phyloP scores from a whole-genome alignment of 169 alveolate species.

The Cryptosporidium meleagridis region DNA sequence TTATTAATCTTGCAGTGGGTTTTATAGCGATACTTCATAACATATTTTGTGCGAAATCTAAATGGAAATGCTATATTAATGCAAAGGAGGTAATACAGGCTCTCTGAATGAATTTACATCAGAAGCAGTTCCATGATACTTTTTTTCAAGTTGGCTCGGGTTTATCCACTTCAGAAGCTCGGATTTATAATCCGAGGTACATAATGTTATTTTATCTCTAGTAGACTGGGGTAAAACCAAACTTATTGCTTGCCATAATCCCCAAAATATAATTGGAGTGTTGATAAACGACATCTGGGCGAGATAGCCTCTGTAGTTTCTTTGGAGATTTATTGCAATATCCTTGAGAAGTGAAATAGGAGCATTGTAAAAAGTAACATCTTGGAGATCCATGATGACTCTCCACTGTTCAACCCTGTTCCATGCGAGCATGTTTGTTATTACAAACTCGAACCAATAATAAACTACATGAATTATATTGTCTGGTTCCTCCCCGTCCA shows the following conservation, averaged over 20 bases:
- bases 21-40: neutral
- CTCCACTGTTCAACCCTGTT: constrained; percentile 83
- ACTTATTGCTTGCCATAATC: constrained; percentile 81
- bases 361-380: constrained; percentile 76
- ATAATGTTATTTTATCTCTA: constrained; percentile 37
- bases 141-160: constrained; percentile 68
- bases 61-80: neutral
- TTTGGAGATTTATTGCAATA: constrained; percentile 79
- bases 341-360: constrained; percentile 79
- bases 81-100: constrained; percentile 77
- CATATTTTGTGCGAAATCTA: neutral
- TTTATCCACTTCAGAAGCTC: constrained; percentile 39
- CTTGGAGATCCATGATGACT: constrained; percentile 79
- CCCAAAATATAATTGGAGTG: constrained; percentile 79
- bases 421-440: constrained; percentile 79
- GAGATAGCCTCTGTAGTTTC: constrained; percentile 81
- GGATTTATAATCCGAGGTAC: constrained; percentile 62
- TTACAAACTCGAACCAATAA: constrained; percentile 76
- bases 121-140: constrained; percentile 79
- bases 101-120: constrained; percentile 74
- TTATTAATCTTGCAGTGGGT: constrained; percentile 53
- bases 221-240: constrained; percentile 79
- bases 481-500: constrained; percentile 63
- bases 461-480: constrained; percentile 44
- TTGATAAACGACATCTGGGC: constrained; percentile 79